Conservation (phyloP, 2,329 filamentous ascomycete species). For the Exophiala lecanii-corni region DNA sequence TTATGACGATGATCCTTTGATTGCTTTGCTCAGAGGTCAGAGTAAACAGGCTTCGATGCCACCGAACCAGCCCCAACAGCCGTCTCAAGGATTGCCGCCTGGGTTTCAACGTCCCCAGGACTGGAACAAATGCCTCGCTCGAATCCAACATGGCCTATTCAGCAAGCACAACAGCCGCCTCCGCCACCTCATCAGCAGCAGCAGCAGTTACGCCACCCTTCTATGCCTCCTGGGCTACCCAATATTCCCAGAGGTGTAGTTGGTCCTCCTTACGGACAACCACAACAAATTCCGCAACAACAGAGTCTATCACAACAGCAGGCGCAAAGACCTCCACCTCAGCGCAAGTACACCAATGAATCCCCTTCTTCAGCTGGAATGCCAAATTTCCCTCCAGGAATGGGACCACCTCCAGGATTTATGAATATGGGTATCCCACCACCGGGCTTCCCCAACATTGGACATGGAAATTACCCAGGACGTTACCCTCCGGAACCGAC, state of each 20-base stretch:
- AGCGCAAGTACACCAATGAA: constrained; percentile 27
- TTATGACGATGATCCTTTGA: constrained; percentile 38
- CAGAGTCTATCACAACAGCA: constrained; percentile 9
- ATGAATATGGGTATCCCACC: constrained; percentile 40
- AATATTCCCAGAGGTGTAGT: constrained; percentile 32
- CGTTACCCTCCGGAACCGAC: constrained; percentile 32
- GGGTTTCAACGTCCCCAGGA: constrained; percentile 42
- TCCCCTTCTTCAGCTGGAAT: constrained; percentile 23
- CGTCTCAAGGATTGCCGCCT: constrained; percentile 29
- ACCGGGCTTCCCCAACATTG: constrained; percentile 34
- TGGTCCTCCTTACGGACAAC: constrained; percentile 13
- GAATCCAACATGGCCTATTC: constrained; percentile 27
- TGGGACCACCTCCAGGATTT: constrained; percentile 44
- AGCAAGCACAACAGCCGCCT: constrained; percentile 9
- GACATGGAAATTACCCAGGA: constrained; percentile 31
- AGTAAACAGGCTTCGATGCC: neutral
- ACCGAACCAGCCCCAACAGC: constrained; percentile 28
- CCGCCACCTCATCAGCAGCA: constrained; percentile 8
- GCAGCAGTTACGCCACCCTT: constrained; percentile 14
- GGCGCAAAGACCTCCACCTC: constrained; percentile 13
- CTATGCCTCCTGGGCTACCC: constrained; percentile 16
- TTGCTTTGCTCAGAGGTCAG: constrained; percentile 25
- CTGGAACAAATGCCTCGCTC: constrained; percentile 37
- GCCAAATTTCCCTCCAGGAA: constrained; percentile 38
- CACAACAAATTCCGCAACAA: constrained; percentile 12